Evolutionary conservation across 2,329 filamentous ascomycete genomes (phyloP), one percentile per base, ranked within the genome.

Genomic region (Tolypocladium sp.): DNA sequence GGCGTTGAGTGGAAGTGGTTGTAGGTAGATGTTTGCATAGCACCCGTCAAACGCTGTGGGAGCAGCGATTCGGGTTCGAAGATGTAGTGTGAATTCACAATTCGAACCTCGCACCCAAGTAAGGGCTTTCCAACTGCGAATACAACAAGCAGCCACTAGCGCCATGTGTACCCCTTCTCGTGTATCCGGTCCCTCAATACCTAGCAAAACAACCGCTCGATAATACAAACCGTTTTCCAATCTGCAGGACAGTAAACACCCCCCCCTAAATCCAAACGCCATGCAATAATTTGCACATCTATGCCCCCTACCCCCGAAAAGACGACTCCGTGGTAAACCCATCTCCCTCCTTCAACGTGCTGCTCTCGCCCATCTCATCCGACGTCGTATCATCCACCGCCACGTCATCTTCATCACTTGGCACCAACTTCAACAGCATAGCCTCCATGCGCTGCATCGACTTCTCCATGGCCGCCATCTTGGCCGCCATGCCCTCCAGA

Each of bases 381-480:
- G 71, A 69, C 38, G 64, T 65, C 15, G 66, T 65, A 41, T 58
- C 64, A 6, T 64, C 64, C 20, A 62, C 63, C 33, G 65, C 65
- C 17, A 62, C 66, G 51, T 71, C 70, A 2, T 63, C 30, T 8
- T 7, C 30, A 33, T 33, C 61, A 17, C 67, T 62, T 35, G 73
- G 65, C 25, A 74, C 64, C 59, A 82, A 64, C 57, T 67, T 74
- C 46, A 68, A 65, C 57, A 83, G 63, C 71, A 82, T 73, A n/a
- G 65, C 66, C 65, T 82, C 79, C 61, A 83, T 77, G 40, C 79
- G 75, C 49, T 70, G 69, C 61, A 79, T 77, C 35, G 77, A 70
- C 59, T 76, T 75, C 66, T 86, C 83, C 64, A 86, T 74, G 9
- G 73, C 71, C 41, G 74, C 75, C 40, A 86, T 66, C 55, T 80